These are phyloP conservation scores for Plantago coronopus DNA, from an alignment of 305 asterid genomes.

Conservation along the genomic window DNA sequence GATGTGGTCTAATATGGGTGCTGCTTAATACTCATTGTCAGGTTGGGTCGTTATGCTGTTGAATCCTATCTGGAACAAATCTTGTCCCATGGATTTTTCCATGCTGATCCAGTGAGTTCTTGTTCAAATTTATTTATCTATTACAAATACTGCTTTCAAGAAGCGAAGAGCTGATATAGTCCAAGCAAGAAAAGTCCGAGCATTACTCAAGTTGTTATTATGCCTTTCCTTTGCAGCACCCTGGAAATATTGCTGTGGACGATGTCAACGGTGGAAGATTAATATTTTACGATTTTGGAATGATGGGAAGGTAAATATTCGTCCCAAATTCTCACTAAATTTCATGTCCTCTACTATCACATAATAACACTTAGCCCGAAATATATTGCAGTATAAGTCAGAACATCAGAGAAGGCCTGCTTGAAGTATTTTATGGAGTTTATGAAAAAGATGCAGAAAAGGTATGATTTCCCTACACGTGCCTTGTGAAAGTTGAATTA, in stretches of 20 bases:
- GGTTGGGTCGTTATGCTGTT: slow-evolving; percentile 92
- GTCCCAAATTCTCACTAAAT: slow-evolving; percentile 6
- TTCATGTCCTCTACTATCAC: too few species aligned
- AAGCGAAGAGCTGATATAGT: background rate
- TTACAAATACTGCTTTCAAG: background rate
- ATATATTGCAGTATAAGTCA: slow-evolving; percentile 75
- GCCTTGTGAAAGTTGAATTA: background rate
- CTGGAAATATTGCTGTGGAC: slow-evolving; percentile 97
- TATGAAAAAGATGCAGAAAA: slow-evolving; percentile 90
- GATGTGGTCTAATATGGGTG: slow-evolving; percentile 12
- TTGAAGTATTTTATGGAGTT: slow-evolving; percentile 92
- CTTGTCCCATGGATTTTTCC: slow-evolving; percentile 92
- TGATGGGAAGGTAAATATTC: slow-evolving; percentile 87
- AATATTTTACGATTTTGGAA: slow-evolving; percentile 95
- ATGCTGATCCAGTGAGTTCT: slow-evolving; percentile 87
- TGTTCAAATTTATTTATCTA: slow-evolving; percentile 14
- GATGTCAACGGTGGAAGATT: slow-evolving; percentile 95
- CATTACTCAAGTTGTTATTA: slow-evolving; percentile 8
- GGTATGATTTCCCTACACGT: slow-evolving; percentile 38
- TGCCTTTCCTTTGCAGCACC: slow-evolving; percentile 63
- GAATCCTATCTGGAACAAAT: slow-evolving; percentile 98
- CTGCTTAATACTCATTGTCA: slow-evolving; percentile 30
- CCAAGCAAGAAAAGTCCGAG: background rate
- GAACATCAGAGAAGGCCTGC: slow-evolving; percentile 89
- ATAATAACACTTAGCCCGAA: background rate